phyloP scores from a whole-genome alignment of 2,329 filamentous ascomycete genomes.

The Venturia nashicola region DNA sequence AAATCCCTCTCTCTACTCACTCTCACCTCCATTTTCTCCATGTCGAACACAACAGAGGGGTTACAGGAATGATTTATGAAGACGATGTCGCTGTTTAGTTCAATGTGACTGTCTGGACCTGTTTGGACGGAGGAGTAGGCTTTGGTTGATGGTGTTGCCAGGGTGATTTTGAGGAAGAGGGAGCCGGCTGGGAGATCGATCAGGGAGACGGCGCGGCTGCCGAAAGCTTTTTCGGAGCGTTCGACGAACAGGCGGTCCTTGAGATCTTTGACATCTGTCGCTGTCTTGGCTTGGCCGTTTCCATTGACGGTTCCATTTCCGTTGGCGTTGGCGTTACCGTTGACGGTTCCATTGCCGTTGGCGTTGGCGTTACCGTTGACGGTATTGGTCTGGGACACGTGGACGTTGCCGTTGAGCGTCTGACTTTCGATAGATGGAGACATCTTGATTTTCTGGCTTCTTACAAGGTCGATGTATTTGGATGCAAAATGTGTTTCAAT shows the following conservation, averaged over 20 bases:
- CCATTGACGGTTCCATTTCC: not conserved
- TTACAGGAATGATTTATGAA: constrained; percentile 46
- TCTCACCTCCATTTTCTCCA: constrained; percentile 37
- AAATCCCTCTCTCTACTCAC: constrained; percentile 32
- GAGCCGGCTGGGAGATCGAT: constrained; percentile 37
- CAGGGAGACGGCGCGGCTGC: constrained; percentile 34
- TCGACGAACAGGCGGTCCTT: constrained; percentile 25
- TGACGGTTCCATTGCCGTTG: not conserved
- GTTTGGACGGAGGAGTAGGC: constrained; percentile 43
- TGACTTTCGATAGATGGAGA: not conserved
- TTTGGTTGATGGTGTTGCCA: constrained; percentile 28
- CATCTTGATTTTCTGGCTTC: not conserved
- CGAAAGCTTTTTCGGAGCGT: constrained; percentile 25
- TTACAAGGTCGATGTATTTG: too few relatives aligned
- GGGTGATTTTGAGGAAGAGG: constrained; percentile 38
- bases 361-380: not conserved
- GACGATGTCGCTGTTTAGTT: constrained; percentile 44
- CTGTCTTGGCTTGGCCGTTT: not conserved
- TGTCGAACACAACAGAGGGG: constrained; percentile 42
- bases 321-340: not conserved
- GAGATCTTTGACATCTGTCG: constrained; percentile 18
- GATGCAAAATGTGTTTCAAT: not conserved
- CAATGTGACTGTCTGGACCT: constrained; percentile 36
- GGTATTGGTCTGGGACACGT: not conserved
- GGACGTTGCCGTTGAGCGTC: not conserved